Base-by-base conservation (phyloP, 768 basidiomycete genomes). In the Phlebiopsis flavidoalba region DNA sequence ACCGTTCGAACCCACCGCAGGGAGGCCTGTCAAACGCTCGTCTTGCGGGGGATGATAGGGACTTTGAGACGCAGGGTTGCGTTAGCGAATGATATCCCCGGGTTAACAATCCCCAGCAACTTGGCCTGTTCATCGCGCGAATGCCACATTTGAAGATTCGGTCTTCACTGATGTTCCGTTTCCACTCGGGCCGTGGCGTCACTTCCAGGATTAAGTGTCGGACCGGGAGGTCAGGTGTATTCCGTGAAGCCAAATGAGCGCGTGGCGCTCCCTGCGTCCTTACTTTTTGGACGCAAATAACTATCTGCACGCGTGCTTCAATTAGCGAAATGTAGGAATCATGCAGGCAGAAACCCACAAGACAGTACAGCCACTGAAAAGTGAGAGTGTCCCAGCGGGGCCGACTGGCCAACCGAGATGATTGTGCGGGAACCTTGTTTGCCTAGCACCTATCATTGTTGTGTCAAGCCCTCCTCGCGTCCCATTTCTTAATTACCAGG, bases 181-280 rank as follows among this genome's bases (percentile, higher is more conserved):
- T 66, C 55, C 55, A 54, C 8, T 53, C 40, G 53, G n/a, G 73
- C 71, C 10, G 72, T 63, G 11, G 70, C 63, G 19, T 66, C 59
- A 3, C n/a, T n/a, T n/a, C 68, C 60, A n/a, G 70, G 62, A 5
- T 72, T 66, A 37, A 87, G 71, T n/a, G 54, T 79, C 71, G 3
- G 76, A 64, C 57, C 85, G 79, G 3, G 72, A 67, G 1, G n/a
- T n/a, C n/a, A n/a, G n/a, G 86, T 86, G 66, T 88, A 89, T 69
- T 90, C 88, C 8, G 87, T 88, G 35, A 86, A n/a, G 81, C 62
- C 80, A 85, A 43, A 88, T 69, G 53, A 73, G 76, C 4, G 77
- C 70, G 24, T 69, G 67, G n/a, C n/a, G n/a, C n/a, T 26, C 73
- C 69, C 33, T 69, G n/a, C 64, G 17, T 73, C 65, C 48, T 75